Conservation (phyloP, 2,329 filamentous ascomycete genomes). For the Cordyceps fumosorosea region DNA sequence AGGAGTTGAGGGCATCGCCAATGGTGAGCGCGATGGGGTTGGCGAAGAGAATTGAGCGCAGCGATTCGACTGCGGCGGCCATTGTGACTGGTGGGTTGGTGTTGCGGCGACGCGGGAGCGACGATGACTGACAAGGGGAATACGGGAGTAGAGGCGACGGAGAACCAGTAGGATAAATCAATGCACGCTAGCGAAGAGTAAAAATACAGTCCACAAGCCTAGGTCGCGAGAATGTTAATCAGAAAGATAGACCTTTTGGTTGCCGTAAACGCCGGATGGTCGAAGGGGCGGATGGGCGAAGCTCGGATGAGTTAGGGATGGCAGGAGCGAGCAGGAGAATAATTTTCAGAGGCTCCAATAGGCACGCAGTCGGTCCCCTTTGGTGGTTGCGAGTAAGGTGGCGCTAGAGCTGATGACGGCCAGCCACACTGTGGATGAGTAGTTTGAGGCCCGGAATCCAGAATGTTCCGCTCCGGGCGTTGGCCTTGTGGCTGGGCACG, state of each 20-base stretch:
- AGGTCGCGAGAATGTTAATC: constrained; percentile 12
- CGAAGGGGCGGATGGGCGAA: constrained; percentile 14
- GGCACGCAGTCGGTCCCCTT: background rate
- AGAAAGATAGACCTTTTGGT: constrained; percentile 15
- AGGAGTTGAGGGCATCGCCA: constrained; percentile 71
- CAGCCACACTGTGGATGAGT: constrained; percentile 5
- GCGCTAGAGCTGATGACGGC: constrained; percentile 10
- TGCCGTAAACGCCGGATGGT: constrained; percentile 13
- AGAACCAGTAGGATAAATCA: constrained; percentile 13
- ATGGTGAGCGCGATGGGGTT: constrained; percentile 67
- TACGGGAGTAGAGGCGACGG: constrained; percentile 16
- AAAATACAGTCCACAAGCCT: constrained; percentile 18
- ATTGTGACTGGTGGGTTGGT: constrained; percentile 32
- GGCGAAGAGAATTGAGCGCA: constrained; percentile 57
- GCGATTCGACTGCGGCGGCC: constrained; percentile 46
- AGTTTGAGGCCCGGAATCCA: background rate
- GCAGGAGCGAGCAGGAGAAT: constrained; percentile 19
- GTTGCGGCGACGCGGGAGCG: constrained; percentile 19
- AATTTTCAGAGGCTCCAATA: constrained; percentile 18
- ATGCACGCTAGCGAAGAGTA: constrained; percentile 7
- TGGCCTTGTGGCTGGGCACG: background rate
- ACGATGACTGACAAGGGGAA: constrained; percentile 18
- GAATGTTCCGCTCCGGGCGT: constrained; percentile 8
- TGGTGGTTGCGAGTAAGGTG: constrained; percentile 3
- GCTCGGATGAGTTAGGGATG: constrained; percentile 16